Evolutionary conservation across 331 rosid genomes (phyloP), one percentile per base, ranked within the genome.

Genomic region (Rhamnella rubrinervis): DNA sequence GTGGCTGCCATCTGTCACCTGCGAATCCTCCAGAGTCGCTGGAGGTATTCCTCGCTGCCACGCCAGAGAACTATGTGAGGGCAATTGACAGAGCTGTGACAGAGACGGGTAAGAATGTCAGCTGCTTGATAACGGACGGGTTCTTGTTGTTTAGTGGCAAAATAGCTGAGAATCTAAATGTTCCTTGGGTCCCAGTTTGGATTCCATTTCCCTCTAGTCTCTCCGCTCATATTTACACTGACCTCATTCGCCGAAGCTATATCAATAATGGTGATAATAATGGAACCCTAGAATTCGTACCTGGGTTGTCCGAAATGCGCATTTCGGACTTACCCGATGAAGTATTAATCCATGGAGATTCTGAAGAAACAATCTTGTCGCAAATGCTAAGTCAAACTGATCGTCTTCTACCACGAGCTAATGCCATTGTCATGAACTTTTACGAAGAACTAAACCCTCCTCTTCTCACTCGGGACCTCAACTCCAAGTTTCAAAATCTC

Each of bases 121-220:
- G 66, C 0, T 84, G 86, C 68, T 61, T 87, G 14, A 15, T 84
- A 7, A 41, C 84, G 11, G 89, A 87, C 68, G 82, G 72, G 5
- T 84, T 84, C 47, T 72, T 87, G n/a, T 40, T 68, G 13, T 56
- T 74, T 57, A 50, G 76, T 39, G 44, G 63, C 3, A 1, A 26
- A 4, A n/a, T 80, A 12, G 83, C 87, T 60, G 75, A 75, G 8
- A 14, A 68, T 3, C 44, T 82, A 1, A 38, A 70, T 11, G 81
- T 84, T 35, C 87, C 85, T 2, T 87, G 89, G 86, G 18, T 87
- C 40, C 60, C 83, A 1, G n/a, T 82, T 51, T 82, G 84, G 92
- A 7, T n/a, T 20, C 63, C 85, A 6, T 7, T 68, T 7, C 55
- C 89, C 3, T 63, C 49, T 31, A 46, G 79, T 11, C 78, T 84